Evolutionary conservation across 2,329 filamentous ascomycete genomes (phyloP), one percentile per base, ranked within the genome.

Genomic region (Mycosphaerelloides madeirae): DNA sequence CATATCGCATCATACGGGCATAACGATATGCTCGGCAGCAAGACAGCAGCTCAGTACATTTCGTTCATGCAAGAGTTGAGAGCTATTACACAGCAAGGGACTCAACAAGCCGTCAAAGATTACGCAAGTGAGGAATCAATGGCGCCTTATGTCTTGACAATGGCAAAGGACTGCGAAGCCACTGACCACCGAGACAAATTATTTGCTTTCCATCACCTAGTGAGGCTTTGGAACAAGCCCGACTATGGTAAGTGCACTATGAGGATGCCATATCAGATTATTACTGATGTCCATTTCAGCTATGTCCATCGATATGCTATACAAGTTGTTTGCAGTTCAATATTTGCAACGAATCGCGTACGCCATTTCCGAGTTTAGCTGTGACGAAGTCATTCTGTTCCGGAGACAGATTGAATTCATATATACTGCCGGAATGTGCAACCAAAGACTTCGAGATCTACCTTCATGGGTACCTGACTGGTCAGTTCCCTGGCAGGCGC

Each of bases 131-230:
- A 52, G 19, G 46, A 49, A 11, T 52, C 46, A 5, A 31, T 49
- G 46, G 49, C 39, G 9, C 39, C 41, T 13, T 46, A 49, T 31
- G 38, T 54, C n/a, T 31, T 54, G 8, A 38, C 38, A 3, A 51
- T 49, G 45, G 51, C 51, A 13, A 54, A 51, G 20, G 51, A 54
- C 14, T 54, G 51, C 39, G 48, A 54, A 28, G 51, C 48, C 14
- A 54, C 48, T 7, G 48, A 54, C 18, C 51, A 54, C 31, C 37
- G 51, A 16, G 51, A 54, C 14, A 54, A 51, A 32, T 37, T 54
- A 13, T 54, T 47, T 28, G 51, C 48, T 4, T 51, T 49, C 25
- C 51, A 54, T 29, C 51, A 54, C 25, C 41, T 51, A 16, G 43
- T 43, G 5, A 40, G 51, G 20, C 38, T 54, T 3, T 51, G 48